phyloP scores from a whole-genome alignment of 2,329 filamentous ascomycete genomes.

The Phaeosphaeriaceae sp. region DNA sequence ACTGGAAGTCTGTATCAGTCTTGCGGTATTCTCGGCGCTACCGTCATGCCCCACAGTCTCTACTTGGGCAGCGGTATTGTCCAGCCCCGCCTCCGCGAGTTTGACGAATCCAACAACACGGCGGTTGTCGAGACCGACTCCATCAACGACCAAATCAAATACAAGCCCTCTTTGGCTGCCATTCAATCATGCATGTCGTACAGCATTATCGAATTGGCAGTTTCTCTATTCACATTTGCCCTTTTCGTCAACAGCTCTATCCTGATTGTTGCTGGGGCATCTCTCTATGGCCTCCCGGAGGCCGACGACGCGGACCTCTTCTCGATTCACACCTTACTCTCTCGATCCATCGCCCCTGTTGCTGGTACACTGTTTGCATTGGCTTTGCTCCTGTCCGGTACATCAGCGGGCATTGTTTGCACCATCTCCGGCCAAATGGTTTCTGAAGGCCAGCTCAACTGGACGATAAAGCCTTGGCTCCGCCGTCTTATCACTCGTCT shows the following conservation, averaged over 20 bases:
- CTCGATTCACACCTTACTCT: constrained; percentile 77
- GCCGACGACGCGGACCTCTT: constrained; percentile 79
- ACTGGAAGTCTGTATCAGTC: constrained; percentile 61
- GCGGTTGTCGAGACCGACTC: constrained; percentile 20
- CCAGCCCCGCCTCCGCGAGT: constrained; percentile 55
- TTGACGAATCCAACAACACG: constrained; percentile 28
- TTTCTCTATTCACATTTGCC: constrained; percentile 81
- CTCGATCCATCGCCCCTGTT: constrained; percentile 70
- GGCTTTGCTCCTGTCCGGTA: constrained; percentile 78
- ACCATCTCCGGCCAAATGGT: constrained; percentile 92
- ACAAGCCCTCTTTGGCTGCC: constrained; percentile 74
- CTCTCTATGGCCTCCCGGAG: constrained; percentile 66
- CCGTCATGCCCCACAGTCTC: constrained; percentile 68
- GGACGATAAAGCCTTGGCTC: constrained; percentile 77
- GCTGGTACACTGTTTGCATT: constrained; percentile 86
- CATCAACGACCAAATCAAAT: constrained; percentile 57
- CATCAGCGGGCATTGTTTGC: constrained; percentile 84
- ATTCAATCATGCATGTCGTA: constrained; percentile 77
- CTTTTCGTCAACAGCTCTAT: constrained; percentile 86
- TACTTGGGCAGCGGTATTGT: constrained; percentile 64
- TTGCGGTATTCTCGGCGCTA: constrained; percentile 78
- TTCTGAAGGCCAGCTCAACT: constrained; percentile 78
- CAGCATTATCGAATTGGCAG: constrained; percentile 71
- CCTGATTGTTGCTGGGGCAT: constrained; percentile 79
- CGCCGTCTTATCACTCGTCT: constrained; percentile 77